These are phyloP conservation scores for Gnetum montanum DNA, from an alignment of 75 land plant species.

Conservation along the genomic window DNA sequence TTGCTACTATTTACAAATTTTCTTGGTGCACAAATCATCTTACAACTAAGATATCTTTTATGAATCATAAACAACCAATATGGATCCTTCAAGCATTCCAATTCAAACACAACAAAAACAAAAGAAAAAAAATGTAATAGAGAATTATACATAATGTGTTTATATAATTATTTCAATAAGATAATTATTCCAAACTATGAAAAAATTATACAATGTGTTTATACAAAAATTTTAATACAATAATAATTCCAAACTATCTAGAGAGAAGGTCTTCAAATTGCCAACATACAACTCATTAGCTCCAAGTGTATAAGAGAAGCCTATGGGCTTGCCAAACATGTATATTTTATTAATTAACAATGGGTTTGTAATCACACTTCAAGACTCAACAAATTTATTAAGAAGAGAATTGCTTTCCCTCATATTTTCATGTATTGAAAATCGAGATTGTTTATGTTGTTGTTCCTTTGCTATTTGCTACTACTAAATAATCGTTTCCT, in stretches of 20 bases:
- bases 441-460: constrained; percentile 13
- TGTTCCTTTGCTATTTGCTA: constrained; percentile 8
- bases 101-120: too few relatives aligned
- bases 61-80: too few relatives aligned
- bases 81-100: too few relatives aligned
- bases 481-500: neutral
- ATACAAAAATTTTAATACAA: constrained; percentile 12
- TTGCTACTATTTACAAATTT: too few relatives aligned
- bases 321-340: constrained; percentile 19
- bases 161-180: too few relatives aligned
- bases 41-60: too few relatives aligned
- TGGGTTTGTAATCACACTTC: constrained; percentile 13
- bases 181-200: too few relatives aligned
- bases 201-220: too few relatives aligned
- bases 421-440: constrained; percentile 7
- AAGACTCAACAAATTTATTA: constrained; percentile 29
- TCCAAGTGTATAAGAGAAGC: constrained; percentile 2
- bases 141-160: too few relatives aligned
- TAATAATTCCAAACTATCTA: constrained; percentile 29
- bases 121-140: too few relatives aligned
- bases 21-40: too few relatives aligned
- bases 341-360: neutral
- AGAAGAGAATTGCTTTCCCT: constrained; percentile 12
- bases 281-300: constrained; percentile 3
- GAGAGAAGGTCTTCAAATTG: constrained; percentile 8